phyloP scores from a whole-genome alignment of 208 protist genomes.

The Leptomonas pyrrhocoris region DNA sequence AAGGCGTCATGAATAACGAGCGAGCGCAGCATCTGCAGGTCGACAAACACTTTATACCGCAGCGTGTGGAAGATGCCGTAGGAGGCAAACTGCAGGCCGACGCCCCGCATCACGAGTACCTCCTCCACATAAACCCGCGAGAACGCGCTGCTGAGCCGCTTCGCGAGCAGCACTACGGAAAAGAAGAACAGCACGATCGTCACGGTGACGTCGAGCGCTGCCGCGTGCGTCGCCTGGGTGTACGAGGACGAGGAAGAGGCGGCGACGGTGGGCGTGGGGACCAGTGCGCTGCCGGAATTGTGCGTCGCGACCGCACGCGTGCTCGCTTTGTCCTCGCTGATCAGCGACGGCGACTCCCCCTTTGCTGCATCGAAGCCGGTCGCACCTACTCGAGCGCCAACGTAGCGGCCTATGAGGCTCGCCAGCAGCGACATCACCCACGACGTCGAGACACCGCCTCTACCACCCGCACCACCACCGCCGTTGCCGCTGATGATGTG shows the following conservation, averaged over 20 bases:
- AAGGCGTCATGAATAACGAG: conserved; percentile 87
- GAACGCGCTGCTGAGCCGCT: conserved; percentile 42
- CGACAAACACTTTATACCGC: conserved; percentile 55
- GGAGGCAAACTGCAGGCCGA: conserved; percentile 75
- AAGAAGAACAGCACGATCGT: conserved; percentile 23
- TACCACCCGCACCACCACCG: not conserved
- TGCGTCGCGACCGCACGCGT: no score
- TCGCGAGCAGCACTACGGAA: conserved; percentile 39
- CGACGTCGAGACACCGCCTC: not conserved
- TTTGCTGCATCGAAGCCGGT: no score
- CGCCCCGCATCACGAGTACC: conserved; percentile 74
- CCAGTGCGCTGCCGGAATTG: not conserved
- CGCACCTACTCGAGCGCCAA: not conserved
- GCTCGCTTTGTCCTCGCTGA: no score
- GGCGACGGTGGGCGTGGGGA: conserved; percentile 3
- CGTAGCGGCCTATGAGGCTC: not conserved
- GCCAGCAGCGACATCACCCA: conserved; percentile 10
- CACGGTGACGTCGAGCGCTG: conserved; percentile 20
- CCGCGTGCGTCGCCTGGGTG: conserved; percentile 1
- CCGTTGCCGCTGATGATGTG: no score
- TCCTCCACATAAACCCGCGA: conserved; percentile 68
- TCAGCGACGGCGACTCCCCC: no score
- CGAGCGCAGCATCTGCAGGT: conserved; percentile 65
- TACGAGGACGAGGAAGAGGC: conserved; percentile 19
- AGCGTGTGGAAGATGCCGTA: conserved; percentile 73